Evolutionary conservation across 176 grass and related monocot species (phyloP).

Genomic region (Miscanthus lutarioriparius): DNA sequence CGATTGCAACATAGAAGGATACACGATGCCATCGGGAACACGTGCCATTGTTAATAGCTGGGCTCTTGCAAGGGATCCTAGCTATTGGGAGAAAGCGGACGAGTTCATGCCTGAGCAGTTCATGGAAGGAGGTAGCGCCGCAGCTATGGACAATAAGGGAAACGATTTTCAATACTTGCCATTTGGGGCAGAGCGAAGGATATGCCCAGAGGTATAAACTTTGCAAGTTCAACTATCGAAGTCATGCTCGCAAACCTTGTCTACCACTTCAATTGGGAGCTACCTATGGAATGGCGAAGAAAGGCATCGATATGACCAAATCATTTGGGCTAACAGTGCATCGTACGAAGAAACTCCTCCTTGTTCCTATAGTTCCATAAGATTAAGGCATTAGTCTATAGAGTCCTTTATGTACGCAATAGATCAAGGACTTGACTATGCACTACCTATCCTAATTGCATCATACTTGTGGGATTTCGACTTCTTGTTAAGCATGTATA

Average conservation of each 20-base stretch:
- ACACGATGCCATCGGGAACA: background rate
- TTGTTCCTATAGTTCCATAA: slow-evolving; percentile 2
- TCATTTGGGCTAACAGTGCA: slow-evolving; percentile 30
- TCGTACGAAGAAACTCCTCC: slow-evolving; percentile 31
- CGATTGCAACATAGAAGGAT: background rate
- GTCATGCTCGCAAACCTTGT: slow-evolving; percentile 40
- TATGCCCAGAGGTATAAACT: slow-evolving; percentile 22
- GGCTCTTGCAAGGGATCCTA: slow-evolving; percentile 1
- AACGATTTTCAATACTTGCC: background rate
- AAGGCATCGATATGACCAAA: slow-evolving; percentile 39
- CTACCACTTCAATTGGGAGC: slow-evolving; percentile 50
- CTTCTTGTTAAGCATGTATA: background rate
- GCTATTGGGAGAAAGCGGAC: background rate
- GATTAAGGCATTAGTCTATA: background rate
- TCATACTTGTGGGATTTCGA: background rate
- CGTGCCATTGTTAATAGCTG: background rate
- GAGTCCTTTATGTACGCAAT: background rate
- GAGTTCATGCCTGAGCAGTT: background rate
- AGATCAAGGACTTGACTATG: background rate
- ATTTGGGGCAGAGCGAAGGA: background rate
- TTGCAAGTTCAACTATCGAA: slow-evolving; percentile 29
- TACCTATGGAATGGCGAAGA: background rate
- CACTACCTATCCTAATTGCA: too few relatives aligned
- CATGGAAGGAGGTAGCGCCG: background rate
- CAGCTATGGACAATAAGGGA: background rate